These are phyloP conservation scores for Anacardium occidentale DNA, from an alignment of 345 rosid genomes.

Conservation along the genomic window DNA sequence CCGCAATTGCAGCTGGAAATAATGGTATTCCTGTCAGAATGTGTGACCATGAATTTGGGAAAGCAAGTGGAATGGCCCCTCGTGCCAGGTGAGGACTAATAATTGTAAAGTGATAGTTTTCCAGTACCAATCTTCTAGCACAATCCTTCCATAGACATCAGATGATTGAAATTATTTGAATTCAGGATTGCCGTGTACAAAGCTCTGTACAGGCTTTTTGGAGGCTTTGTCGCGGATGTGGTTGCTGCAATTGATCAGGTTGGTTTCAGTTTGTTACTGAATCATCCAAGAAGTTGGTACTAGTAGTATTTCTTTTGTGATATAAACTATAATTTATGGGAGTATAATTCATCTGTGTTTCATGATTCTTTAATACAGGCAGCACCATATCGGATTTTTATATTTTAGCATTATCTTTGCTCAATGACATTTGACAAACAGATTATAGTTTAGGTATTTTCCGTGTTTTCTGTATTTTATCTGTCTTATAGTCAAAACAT, in stretches of 20 bases:
- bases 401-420: background rate
- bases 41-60: conserved; percentile 94
- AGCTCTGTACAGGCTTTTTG: conserved; percentile 92
- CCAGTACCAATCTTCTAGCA: background rate
- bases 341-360: background rate
- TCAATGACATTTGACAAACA: background rate
- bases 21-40: conserved; percentile 94
- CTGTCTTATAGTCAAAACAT: conserved; percentile 1
- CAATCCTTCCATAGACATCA: conserved; percentile 3
- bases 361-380: background rate
- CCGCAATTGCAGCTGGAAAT: conserved; percentile 98
- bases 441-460: conserved; percentile 1
- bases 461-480: background rate
- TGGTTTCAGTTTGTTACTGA: conserved; percentile 1
- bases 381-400: conserved; percentile 1
- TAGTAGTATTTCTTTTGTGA: background rate
- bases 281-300: conserved; percentile 3
- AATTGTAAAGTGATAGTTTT: background rate
- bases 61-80: conserved; percentile 99
- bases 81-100: conserved; percentile 75
- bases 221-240: conserved; percentile 96
- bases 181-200: conserved; percentile 91
- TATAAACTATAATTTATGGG: background rate
- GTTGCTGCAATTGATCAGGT: conserved; percentile 99
- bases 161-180: conserved; percentile 11